Evolutionary conservation across 1,139 yeast species (phyloP).

Genomic region (Geotrichum siamense): DNA sequence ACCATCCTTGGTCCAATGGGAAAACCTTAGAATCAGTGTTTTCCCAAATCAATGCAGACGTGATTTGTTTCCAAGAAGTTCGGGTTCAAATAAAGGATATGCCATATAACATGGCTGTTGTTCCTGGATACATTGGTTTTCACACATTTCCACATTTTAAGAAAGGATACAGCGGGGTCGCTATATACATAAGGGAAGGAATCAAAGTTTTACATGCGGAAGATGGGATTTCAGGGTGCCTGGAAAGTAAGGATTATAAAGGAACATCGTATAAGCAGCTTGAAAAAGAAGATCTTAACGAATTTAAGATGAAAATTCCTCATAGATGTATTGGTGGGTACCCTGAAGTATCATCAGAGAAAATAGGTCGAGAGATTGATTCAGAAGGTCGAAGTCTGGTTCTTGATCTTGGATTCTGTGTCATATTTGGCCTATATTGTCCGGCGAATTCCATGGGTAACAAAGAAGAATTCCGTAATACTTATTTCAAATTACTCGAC

Average conservation of each 20-base stretch:
- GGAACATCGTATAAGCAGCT: slow-evolving; percentile 19
- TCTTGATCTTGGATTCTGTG: slow-evolving; percentile 57
- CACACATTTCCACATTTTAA: slow-evolving; percentile 53
- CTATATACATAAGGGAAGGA: slow-evolving; percentile 57
- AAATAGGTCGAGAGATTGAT: slow-evolving; percentile 49
- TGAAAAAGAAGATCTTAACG: slow-evolving; percentile 24
- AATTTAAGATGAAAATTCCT: slow-evolving; percentile 20
- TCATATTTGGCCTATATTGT: slow-evolving; percentile 73
- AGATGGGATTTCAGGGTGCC: slow-evolving; percentile 80
- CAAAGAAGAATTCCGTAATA: slow-evolving; percentile 55
- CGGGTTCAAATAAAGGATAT: slow-evolving; percentile 53
- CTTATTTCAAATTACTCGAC: slow-evolving; percentile 53
- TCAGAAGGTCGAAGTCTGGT: slow-evolving; percentile 78
- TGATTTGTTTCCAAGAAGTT: slow-evolving; percentile 78
- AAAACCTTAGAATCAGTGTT: slow-evolving; percentile 48
- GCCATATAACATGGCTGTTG: slow-evolving; percentile 46
- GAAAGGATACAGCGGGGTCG: slow-evolving; percentile 91
- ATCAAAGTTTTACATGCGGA: slow-evolving; percentile 64
- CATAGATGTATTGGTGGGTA: slow-evolving; percentile 63
- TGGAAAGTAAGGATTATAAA: slow-evolving; percentile 33
- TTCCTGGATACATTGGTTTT: slow-evolving; percentile 55
- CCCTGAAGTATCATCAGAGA: slow-evolving; percentile 37
- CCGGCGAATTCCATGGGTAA: slow-evolving; percentile 88
- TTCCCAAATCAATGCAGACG: slow-evolving; percentile 55
- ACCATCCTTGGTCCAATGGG: slow-evolving; percentile 70